phyloP scores from a whole-genome alignment of 345 rosid species.

The Moricandia moricandioides region DNA sequence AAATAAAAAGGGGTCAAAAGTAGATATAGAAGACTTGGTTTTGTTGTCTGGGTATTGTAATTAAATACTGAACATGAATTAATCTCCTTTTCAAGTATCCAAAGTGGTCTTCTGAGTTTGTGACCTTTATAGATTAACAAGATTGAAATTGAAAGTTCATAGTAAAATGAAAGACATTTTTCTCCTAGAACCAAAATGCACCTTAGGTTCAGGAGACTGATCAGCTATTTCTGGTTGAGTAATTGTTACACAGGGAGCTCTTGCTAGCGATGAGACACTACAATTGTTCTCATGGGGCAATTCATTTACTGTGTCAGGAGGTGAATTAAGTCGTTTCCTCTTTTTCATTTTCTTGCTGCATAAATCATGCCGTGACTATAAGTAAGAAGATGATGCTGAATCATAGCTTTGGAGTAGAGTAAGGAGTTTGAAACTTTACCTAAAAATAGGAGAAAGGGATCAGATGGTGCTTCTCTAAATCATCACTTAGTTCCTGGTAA shows the following conservation, averaged over 20 bases:
- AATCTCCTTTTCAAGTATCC: constrained; percentile 1
- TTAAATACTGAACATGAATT: constrained; percentile 15
- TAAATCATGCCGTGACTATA: constrained; percentile 24
- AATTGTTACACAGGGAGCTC: constrained; percentile 28
- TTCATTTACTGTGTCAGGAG: constrained; percentile 34
- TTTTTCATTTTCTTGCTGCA: constrained; percentile 53
- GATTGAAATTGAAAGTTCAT: background rate
- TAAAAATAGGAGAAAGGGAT: constrained; percentile 48
- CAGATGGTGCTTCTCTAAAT: constrained; percentile 36
- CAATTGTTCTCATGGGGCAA: constrained; percentile 46
- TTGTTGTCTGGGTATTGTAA: constrained; percentile 36
- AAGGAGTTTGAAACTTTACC: constrained; percentile 44
- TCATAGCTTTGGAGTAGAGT: background rate
- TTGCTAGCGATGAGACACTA: constrained; percentile 32
- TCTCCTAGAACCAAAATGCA: constrained; percentile 47
- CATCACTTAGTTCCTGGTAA: constrained; percentile 52
- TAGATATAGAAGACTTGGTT: constrained; percentile 32
- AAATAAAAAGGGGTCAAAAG: constrained; percentile 22
- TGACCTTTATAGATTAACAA: background rate
- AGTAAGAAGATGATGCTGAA: background rate
- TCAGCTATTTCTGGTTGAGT: constrained; percentile 32
- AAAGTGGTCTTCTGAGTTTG: background rate
- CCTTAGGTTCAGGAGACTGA: constrained; percentile 43
- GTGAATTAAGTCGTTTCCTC: constrained; percentile 41
- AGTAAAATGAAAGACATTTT: constrained; percentile 32